Conservation (phyloP, 495 filamentous ascomycete species). For the Niebla homalea region DNA sequence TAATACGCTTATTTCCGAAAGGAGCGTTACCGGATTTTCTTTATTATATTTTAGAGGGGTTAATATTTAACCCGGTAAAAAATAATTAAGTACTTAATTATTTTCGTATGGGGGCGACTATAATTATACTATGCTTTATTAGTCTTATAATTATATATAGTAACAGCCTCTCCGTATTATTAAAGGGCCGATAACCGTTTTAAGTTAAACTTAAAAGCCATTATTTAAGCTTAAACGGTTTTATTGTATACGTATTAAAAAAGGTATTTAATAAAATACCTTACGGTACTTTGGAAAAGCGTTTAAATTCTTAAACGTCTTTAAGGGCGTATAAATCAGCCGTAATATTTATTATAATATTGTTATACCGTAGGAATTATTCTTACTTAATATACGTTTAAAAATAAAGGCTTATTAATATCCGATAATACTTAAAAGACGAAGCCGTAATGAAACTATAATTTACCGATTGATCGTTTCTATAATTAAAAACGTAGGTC, state of each 20-base stretch:
- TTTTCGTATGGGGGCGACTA: conserved; percentile 30
- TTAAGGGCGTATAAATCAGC: too few relatives aligned
- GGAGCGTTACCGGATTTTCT: conserved; percentile 37
- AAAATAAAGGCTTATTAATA: too few relatives aligned
- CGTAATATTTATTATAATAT: too few relatives aligned
- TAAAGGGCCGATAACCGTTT: conserved; percentile 23
- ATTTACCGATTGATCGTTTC: conserved; percentile 15
- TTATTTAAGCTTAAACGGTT: conserved; percentile 28
- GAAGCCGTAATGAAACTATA: conserved; percentile 19
- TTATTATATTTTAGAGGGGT: conserved; percentile 33
- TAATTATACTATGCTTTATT: not conserved
- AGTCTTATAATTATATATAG: not conserved
- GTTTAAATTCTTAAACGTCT: conserved; percentile 10
- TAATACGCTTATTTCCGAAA: conserved; percentile 25
- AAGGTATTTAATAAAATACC: conserved; percentile 13
- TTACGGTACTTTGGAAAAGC: conserved; percentile 12
- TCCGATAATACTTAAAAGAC: conserved; percentile 1
- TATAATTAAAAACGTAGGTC: conserved; percentile 7
- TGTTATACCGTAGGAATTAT: too few relatives aligned
- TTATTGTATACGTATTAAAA: conserved; percentile 1
- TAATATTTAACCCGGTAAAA: conserved; percentile 33
- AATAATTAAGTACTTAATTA: conserved; percentile 34
- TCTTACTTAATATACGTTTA: too few relatives aligned
- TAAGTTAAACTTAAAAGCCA: conserved; percentile 26
- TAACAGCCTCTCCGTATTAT: conserved; percentile 13